Evolutionary conservation across 2,329 filamentous ascomycete genomes (phyloP).

Genomic region (Ramularia collo-cygni): DNA sequence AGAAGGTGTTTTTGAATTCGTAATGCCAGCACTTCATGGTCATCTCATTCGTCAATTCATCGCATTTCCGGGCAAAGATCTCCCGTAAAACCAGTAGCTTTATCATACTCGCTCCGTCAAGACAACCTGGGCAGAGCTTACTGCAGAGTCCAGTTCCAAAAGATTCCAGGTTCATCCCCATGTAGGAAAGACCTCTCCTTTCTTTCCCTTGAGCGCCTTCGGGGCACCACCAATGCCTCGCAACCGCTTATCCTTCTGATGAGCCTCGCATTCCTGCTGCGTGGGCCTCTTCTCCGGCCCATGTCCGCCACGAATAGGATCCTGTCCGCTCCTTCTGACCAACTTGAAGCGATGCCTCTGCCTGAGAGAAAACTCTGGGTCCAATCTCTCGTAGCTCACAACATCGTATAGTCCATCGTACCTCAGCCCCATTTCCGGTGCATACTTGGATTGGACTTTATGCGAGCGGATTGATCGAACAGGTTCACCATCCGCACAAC

Average conservation of each 20-base stretch:
- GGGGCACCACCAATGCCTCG: conserved; percentile 5
- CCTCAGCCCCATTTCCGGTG: conserved; percentile 44
- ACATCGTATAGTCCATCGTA: conserved; percentile 54
- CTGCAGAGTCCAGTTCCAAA: no score
- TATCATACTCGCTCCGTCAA: no score
- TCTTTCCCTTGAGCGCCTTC: conserved; percentile 3
- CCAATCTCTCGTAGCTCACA: conserved; percentile 31
- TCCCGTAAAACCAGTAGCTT: no score
- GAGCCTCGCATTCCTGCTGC: conserved; percentile 29
- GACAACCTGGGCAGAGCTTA: no score
- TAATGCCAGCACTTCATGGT: no score
- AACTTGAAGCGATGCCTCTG: conserved; percentile 45
- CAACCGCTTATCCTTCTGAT: conserved; percentile 19
- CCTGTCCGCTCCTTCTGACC: conserved; percentile 37
- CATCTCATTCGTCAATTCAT: no score
- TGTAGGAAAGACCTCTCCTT: not conserved
- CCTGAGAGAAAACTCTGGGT: conserved; percentile 34
- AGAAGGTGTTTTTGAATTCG: no score
- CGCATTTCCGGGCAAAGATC: no score
- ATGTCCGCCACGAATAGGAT: conserved; percentile 39
- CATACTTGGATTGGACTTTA: conserved; percentile 35
- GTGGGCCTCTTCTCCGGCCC: conserved; percentile 40
- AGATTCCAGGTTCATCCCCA: not conserved
- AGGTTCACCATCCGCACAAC: conserved; percentile 29
- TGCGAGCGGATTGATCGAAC: conserved; percentile 48